phyloP scores from a whole-genome alignment of 2,329 filamentous ascomycete genomes.

The Sordariomycetes sp. region DNA sequence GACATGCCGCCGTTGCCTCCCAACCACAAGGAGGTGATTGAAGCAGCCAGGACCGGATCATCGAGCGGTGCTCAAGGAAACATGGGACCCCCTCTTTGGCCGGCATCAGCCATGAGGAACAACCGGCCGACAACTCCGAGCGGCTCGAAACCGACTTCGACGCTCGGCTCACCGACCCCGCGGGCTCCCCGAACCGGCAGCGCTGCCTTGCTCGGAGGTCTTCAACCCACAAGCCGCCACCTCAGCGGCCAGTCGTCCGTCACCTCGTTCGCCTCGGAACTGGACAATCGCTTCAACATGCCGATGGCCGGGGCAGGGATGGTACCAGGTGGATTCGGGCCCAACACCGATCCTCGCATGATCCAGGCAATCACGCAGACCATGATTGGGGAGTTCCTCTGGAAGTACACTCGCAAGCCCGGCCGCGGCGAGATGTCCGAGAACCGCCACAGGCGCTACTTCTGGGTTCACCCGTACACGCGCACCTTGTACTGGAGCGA shows the following conservation, averaged over 20 bases:
- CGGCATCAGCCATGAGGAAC: conserved; percentile 58
- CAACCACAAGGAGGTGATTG: conserved; percentile 78
- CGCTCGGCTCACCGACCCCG: conserved; percentile 48
- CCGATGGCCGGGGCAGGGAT: conserved; percentile 43
- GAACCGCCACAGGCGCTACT: conserved; percentile 87
- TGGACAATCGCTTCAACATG: conserved; percentile 85
- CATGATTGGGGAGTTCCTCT: conserved; percentile 98
- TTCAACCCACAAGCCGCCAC: conserved; percentile 10
- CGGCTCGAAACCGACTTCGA: conserved; percentile 31
- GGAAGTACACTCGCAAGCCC: conserved; percentile 96
- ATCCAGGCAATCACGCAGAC: conserved; percentile 98
- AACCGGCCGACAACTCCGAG: conserved; percentile 51
- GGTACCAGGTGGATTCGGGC: conserved; percentile 45
- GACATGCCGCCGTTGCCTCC: conserved; percentile 61
- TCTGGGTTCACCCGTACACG: conserved; percentile 98
- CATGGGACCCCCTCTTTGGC: conserved; percentile 81
- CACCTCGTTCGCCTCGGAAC: conserved; percentile 89
- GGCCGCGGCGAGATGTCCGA: conserved; percentile 82
- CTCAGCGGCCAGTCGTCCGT: conserved; percentile 67
- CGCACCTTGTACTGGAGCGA: conserved; percentile 96
- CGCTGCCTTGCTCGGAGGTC: neutral
- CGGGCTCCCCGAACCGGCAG: conserved; percentile 26
- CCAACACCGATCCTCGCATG: conserved; percentile 87
- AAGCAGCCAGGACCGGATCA: conserved; percentile 58
- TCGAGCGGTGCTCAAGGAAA: conserved; percentile 29